Evolutionary conservation across 176 grass and related monocot genomes (phyloP).

Genomic region (Triticum dicoccoides): DNA sequence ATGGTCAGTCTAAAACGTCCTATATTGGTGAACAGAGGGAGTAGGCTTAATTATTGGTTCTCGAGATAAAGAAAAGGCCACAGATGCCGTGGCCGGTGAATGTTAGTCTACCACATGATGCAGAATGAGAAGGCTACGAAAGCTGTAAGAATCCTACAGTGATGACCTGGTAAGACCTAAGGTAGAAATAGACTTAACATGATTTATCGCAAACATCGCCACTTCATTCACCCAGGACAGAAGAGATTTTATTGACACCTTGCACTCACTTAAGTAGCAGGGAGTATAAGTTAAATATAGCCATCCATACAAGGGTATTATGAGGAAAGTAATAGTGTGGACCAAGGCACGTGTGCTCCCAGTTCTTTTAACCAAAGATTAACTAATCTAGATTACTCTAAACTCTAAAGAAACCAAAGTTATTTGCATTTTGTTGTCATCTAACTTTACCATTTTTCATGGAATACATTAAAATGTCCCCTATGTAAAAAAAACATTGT

Average conservation of each 20-base stretch:
- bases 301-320: not conserved
- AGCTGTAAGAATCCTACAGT: not conserved
- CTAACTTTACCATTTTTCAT: not conserved
- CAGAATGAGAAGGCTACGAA: not conserved
- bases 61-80: not conserved
- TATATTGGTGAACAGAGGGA: not conserved
- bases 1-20: too few species aligned
- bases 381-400: not conserved
- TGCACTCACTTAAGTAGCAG: not conserved
- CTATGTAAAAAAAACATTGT: not conserved
- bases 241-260: not conserved
- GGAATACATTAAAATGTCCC: not conserved
- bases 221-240: not conserved
- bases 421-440: not conserved
- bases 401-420: not conserved
- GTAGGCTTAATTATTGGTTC: not conserved
- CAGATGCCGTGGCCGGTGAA: not conserved
- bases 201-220: not conserved
- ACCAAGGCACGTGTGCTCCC: not conserved
- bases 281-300: not conserved
- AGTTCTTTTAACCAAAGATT: not conserved
- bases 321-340: not conserved
- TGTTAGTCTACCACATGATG: not conserved
- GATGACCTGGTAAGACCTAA: not conserved
- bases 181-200: not conserved